Conservation (phyloP, 116 monocot species). For the Phalaenopsis hybrid region DNA sequence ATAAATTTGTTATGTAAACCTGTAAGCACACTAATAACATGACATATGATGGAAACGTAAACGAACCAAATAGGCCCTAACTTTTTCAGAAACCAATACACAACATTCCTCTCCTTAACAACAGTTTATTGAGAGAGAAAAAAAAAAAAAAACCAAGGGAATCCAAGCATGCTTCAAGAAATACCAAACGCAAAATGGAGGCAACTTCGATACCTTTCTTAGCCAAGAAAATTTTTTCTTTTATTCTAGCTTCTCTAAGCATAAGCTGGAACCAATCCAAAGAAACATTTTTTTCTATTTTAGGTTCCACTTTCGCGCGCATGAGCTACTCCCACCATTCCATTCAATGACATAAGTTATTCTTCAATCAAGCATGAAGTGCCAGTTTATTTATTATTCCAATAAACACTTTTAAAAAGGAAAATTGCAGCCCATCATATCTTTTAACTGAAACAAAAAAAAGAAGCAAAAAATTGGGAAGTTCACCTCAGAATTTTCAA, state of each 20-base stretch:
- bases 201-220: neutral
- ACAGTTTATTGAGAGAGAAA: no score
- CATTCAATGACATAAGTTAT: neutral
- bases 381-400: neutral
- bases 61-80: neutral
- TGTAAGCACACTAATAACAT: neutral
- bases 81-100: neutral
- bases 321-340: neutral
- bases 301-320: neutral
- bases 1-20: neutral
- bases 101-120: no score
- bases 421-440: neutral
- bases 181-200: neutral
- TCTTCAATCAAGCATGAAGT: neutral
- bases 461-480: neutral
- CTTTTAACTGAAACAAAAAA: neutral
- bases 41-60: neutral
- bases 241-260: neutral
- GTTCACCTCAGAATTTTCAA: neutral
- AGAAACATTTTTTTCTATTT: neutral
- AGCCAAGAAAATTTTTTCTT: neutral
- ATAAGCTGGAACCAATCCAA: neutral
- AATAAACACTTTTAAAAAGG: neutral
- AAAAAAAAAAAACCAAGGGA: no score
- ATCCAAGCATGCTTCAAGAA: neutral